These are phyloP conservation scores for Fusarium sp. DNA, from an alignment of 2,329 filamentous ascomycete species.

Conservation along the genomic window DNA sequence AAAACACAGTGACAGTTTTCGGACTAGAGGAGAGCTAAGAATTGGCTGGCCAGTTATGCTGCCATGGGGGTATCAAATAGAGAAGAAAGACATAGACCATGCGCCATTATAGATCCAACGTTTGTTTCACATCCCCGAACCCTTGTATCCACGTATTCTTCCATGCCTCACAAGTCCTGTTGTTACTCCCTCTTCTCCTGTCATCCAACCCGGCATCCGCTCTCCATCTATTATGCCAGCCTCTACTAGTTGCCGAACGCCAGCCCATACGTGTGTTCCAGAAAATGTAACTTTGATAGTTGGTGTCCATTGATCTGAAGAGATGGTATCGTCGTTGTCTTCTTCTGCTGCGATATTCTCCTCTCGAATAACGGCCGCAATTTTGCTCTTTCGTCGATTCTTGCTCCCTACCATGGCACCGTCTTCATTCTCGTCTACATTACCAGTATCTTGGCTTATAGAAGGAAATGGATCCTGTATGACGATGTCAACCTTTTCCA, in stretches of 20 bases:
- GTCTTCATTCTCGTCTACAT: slow-evolving; percentile 36
- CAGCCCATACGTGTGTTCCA: slow-evolving; percentile 82
- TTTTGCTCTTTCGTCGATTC: slow-evolving; percentile 46
- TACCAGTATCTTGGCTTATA: slow-evolving; percentile 21
- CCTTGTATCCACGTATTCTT: slow-evolving; percentile 67
- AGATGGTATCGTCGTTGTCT: slow-evolving; percentile 40
- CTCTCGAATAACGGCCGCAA: slow-evolving; percentile 49
- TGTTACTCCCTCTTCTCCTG: slow-evolving; percentile 84
- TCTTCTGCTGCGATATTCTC: slow-evolving; percentile 36
- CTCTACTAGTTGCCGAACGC: slow-evolving; percentile 81
- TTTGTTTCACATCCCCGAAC: slow-evolving; percentile 58
- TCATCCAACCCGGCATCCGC: slow-evolving; percentile 90
- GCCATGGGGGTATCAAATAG: slow-evolving; percentile 45
- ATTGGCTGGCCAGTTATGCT: slow-evolving; percentile 11
- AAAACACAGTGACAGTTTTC: slow-evolving; percentile 83
- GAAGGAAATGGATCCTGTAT: slow-evolving; percentile 66
- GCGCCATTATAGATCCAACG: slow-evolving; percentile 29
- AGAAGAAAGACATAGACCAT: slow-evolving; percentile 42
- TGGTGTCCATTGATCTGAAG: slow-evolving; percentile 46
- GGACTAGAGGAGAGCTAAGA: slow-evolving; percentile 61
- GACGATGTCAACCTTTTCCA: slow-evolving; percentile 69
- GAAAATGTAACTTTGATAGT: slow-evolving; percentile 72
- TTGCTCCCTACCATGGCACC: slow-evolving; percentile 9
- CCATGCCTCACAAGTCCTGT: slow-evolving; percentile 74
- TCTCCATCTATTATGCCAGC: slow-evolving; percentile 78